Percentiles rank a stretch among this genome's conserved stretches.
Evolutionary conservation across 805 yeast genomes (phyloP).

Genomic region (Kodamaea nitidulidarum): DNA sequence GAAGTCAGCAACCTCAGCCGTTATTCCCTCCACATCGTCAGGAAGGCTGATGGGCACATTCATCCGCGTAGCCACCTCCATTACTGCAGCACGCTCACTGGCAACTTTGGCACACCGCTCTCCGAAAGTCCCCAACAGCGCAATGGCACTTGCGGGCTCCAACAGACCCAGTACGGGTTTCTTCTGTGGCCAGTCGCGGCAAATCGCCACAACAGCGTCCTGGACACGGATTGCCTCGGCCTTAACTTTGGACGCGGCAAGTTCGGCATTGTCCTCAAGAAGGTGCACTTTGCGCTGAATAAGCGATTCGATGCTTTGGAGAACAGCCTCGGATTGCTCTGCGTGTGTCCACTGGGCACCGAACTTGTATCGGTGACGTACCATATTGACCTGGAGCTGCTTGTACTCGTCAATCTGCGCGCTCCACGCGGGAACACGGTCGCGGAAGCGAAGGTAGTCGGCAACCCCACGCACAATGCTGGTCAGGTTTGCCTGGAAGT

Average conservation of each 20-base stretch:
- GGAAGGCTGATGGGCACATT: constrained; percentile 26
- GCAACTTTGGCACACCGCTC: constrained; percentile 11
- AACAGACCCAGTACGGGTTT: constrained; percentile 45
- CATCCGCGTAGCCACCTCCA: constrained; percentile 24
- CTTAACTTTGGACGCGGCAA: constrained; percentile 39
- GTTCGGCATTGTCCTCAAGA: constrained; percentile 41
- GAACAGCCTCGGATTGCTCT: constrained; percentile 59
- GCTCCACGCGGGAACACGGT: constrained; percentile 15
- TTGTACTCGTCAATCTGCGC: constrained; percentile 11
- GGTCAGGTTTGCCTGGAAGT: constrained; percentile 35
- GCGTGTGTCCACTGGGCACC: constrained; percentile 53
- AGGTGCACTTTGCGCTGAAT: constrained; percentile 28
- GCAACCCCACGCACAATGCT: constrained; percentile 38
- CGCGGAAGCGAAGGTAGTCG: constrained; percentile 13
- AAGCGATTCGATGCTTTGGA: constrained; percentile 38
- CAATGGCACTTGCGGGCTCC: constrained; percentile 43
- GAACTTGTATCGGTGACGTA: constrained; percentile 43
- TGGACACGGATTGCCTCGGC: constrained; percentile 36
- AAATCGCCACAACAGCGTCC: constrained; percentile 25
- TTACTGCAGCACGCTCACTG: constrained; percentile 16
- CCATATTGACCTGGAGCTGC: constrained; percentile 34
- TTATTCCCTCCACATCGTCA: constrained; percentile 26
- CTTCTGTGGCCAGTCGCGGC: constrained; percentile 45
- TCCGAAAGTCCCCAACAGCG: constrained; percentile 26
- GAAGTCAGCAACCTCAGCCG: constrained; percentile 53